Base-by-base conservation (phyloP, 1,284 basidiomycete species). In the Cryptococcus sp. region DNA sequence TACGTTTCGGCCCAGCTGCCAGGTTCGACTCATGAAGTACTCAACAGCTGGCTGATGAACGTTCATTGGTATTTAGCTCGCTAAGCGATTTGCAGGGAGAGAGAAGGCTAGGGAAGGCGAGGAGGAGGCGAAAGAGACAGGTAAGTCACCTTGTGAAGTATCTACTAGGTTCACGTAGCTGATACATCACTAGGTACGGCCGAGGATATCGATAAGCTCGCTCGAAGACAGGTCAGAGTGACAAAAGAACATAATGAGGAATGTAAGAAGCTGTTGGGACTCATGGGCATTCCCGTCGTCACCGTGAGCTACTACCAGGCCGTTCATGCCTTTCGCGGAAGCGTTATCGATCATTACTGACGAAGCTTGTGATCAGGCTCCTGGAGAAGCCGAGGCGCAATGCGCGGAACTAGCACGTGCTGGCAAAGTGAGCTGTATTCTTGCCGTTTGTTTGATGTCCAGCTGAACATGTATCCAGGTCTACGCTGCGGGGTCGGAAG, bases 231-330 rank as follows among this genome's bases (percentile, higher is more conserved):
- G 50, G 96, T 99, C 62, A 90, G 91, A 71, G 95, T 98, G 5
- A 99, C 96, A 8, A 86, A 85, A 59, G 90, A 97, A 76, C 95
- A 99, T 71, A 99, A 99, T 68, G 93, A 93, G 69, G 96, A 99
- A 77, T 97, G 94, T 70, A 85, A 90, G 66, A 87, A 85, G 61
- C 81, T 99, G 20, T 84, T 99, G 42, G 85, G 83, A 23, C 84
- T 99, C 5, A 99, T 99, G 96, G 96, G 96, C 8, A 97, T 99
- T 50, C 96, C 96, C 2, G 91, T 91, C 58, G 87, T 96, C 50
- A 83, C 94, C 35, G 89, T 93, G 74, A 62, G 87, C 81, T 11
- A 16, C 42, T 15, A 20, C 27, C 39, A 22, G 23, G 20, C 45
- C 27, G 13, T 0, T 22, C 6, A 17, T 4, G 15, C 15, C 23